Percentiles rank a stretch among this genome's conserved stretches.
phyloP scores from a whole-genome alignment of 148 eudicot species.

The Fagopyrum homotropicum region DNA sequence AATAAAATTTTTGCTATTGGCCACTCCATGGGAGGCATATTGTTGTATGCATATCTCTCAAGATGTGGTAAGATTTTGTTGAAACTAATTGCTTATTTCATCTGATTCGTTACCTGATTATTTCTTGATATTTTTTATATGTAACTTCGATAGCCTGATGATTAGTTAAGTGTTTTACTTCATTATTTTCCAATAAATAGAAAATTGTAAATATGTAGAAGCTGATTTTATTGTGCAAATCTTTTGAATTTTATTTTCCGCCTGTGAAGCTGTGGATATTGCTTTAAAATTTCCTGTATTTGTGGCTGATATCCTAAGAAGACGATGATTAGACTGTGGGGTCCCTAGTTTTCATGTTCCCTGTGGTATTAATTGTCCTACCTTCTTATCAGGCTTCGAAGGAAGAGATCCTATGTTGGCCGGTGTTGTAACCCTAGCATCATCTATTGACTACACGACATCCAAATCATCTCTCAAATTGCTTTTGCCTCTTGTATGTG shows the following conservation, averaged over 20 bases:
- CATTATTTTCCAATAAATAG: not conserved
- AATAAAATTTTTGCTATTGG: slow-evolving; percentile 90
- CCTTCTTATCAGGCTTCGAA: slow-evolving; percentile 45
- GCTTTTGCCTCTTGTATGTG: slow-evolving; percentile 86
- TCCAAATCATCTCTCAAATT: slow-evolving; percentile 91
- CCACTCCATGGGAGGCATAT: slow-evolving; percentile 98
- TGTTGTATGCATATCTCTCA: slow-evolving; percentile 86
- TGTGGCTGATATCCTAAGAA: not conserved
- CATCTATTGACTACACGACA: slow-evolving; percentile 85
- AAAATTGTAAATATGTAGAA: not conserved
- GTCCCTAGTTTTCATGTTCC: not conserved
- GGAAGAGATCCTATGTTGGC: slow-evolving; percentile 74
- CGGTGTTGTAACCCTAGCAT: slow-evolving; percentile 80
- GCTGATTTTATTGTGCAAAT: not conserved
- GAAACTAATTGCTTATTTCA: not conserved
- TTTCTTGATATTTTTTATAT: not conserved
- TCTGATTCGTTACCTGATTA: not conserved
- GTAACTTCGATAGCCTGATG: not conserved
- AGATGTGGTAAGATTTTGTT: slow-evolving; percentile 49
- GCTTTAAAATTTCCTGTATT: not conserved
- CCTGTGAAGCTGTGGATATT: not conserved
- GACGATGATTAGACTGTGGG: not conserved
- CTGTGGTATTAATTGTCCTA: not conserved
- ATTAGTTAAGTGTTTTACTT: not conserved
- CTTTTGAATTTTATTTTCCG: not conserved